A percentile compares a stretch with the other conserved stretches of the same genome.
Evolutionary conservation across 768 basidiomycete genomes (phyloP).

Genomic region (Pulveroboletus frians): DNA sequence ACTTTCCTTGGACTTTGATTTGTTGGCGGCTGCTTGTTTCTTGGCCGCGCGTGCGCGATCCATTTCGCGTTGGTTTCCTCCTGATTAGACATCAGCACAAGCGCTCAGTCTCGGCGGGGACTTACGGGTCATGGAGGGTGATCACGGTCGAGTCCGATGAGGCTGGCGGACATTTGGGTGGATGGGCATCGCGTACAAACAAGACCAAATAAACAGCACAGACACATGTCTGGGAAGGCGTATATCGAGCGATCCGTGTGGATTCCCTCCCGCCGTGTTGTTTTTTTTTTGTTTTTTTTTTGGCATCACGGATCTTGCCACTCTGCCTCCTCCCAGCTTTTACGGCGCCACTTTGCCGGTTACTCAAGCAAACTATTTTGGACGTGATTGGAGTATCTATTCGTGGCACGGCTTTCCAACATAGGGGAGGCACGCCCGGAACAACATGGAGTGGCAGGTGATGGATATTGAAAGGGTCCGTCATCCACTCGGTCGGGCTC

Average conservation of each 20-base stretch:
- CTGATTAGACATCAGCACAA: slow-evolving; percentile 35
- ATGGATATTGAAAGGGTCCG: slow-evolving; percentile 9
- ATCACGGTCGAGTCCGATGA: slow-evolving; percentile 8
- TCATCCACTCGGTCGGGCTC: neutral
- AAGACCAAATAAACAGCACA: slow-evolving; percentile 20
- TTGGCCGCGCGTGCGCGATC: slow-evolving; percentile 73
- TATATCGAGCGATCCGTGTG: no score
- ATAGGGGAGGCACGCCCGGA: slow-evolving; percentile 1
- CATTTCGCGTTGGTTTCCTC: slow-evolving; percentile 78
- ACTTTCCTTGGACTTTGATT: slow-evolving; percentile 68
- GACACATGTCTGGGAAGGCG: neutral
- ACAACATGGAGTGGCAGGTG: slow-evolving; percentile 7
- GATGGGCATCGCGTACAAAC: slow-evolving; percentile 12
- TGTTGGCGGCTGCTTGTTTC: slow-evolving; percentile 48
- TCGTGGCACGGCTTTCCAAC: slow-evolving; percentile 8
- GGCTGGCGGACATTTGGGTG: neutral
- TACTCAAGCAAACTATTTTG: slow-evolving; percentile 7
- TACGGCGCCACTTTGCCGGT: slow-evolving; percentile 6
- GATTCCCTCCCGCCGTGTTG: no score
- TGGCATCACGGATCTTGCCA: slow-evolving; percentile 9
- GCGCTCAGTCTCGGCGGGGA: slow-evolving; percentile 8
- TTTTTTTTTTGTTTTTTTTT: no score
- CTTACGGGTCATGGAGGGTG: slow-evolving; percentile 50
- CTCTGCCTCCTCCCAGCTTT: neutral
- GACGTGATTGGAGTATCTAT: slow-evolving; percentile 4